Percentiles rank a stretch among this genome's conserved stretches.
Conservation (phyloP, 2,329 filamentous ascomycete genomes). For the Alternaria infectoria region DNA sequence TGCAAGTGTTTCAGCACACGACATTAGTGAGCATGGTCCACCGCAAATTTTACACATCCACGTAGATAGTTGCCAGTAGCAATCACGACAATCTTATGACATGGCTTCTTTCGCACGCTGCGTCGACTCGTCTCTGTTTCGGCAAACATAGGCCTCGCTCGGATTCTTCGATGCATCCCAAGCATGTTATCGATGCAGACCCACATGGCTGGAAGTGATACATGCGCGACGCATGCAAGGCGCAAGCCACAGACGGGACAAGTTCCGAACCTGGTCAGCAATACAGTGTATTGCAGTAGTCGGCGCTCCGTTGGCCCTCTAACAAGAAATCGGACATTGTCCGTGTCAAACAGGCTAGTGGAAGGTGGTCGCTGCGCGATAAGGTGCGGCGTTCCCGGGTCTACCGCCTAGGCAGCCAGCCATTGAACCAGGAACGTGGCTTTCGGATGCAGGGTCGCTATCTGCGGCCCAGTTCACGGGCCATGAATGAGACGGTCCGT, state of each 20-base stretch:
- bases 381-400: slow-evolving; percentile 12
- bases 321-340: background rate
- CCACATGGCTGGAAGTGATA: slow-evolving; percentile 9
- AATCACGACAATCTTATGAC: slow-evolving; percentile 2
- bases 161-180: background rate
- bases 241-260: slow-evolving; percentile 11
- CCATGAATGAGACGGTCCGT: background rate
- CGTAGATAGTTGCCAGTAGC: background rate
- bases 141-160: background rate
- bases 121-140: background rate
- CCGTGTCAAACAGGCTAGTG: slow-evolving; percentile 8
- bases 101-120: background rate
- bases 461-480: background rate
- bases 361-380: slow-evolving; percentile 4
- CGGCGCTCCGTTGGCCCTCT: slow-evolving; percentile 1
- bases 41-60: background rate
- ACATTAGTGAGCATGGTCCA: background rate
- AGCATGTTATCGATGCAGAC: background rate
- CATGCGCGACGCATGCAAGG: slow-evolving; percentile 9
- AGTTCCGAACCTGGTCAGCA: slow-evolving; percentile 5
- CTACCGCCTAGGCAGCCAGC: slow-evolving; percentile 6
- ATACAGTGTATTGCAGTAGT: slow-evolving; percentile 1
- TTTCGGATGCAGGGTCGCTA: slow-evolving; percentile 5
- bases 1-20: slow-evolving; percentile 1
- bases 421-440: slow-evolving; percentile 8